Conservation (phyloP, 176 grass and related monocot species). For the Musa acuminata region DNA sequence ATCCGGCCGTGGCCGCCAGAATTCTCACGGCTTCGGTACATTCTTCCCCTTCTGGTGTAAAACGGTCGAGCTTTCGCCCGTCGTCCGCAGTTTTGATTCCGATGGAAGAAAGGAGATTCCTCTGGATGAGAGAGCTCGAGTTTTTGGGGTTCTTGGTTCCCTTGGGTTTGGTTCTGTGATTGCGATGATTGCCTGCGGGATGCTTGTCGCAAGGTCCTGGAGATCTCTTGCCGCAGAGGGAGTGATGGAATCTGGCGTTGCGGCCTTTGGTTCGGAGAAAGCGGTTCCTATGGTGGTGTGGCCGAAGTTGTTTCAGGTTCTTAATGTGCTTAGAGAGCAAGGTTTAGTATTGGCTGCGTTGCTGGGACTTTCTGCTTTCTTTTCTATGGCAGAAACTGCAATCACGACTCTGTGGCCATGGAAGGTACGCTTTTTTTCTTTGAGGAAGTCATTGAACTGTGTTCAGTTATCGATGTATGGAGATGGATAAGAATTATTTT, state of each 20-base stretch:
- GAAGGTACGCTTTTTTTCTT: slow-evolving; percentile 46
- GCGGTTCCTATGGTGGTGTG: slow-evolving; percentile 25
- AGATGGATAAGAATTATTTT: neutral
- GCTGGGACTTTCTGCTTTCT: slow-evolving; percentile 85
- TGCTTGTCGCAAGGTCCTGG: neutral
- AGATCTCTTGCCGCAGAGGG: slow-evolving; percentile 34
- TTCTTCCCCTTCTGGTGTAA: neutral
- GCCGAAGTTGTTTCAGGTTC: slow-evolving; percentile 54
- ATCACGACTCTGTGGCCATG: slow-evolving; percentile 99
- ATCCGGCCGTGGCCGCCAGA: neutral
- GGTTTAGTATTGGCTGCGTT: slow-evolving; percentile 56
- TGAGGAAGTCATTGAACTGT: neutral
- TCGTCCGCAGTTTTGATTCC: neutral
- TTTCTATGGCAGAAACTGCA: slow-evolving; percentile 97
- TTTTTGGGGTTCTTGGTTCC: neutral
- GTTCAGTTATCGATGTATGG: neutral
- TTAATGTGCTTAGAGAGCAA: slow-evolving; percentile 69
- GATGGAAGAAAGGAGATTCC: neutral
- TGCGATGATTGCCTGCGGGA: neutral
- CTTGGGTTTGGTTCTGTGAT: neutral
- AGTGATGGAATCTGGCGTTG: slow-evolving; percentile 8
- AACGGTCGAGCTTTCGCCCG: neutral
- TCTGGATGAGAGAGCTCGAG: neutral
- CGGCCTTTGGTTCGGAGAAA: slow-evolving; percentile 23
- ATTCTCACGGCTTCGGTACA: neutral